Evolutionary conservation across 371 early-diverging fungal species (phyloP), one percentile per base, ranked within the genome.

Genomic region (Choanephora cucurbitarum): DNA sequence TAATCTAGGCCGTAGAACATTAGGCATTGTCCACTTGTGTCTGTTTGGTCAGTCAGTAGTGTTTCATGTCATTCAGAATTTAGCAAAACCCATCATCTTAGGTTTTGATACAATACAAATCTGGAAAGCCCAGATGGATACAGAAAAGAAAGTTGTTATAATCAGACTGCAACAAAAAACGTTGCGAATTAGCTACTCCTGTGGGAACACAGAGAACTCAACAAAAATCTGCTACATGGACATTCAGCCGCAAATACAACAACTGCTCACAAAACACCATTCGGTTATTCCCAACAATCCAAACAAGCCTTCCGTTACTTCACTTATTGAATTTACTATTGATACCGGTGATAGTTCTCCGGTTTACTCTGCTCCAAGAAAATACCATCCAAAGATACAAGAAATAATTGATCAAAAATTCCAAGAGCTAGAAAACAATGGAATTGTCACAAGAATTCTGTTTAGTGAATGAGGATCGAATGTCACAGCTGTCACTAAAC

Each of bases 281-380:
- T 19, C 19, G 1, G 46, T 54, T 0, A 52, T 54, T 11, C 46
- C 55, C 5, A 15, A 3, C 10, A 45, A 54, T 24, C 45, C 45
- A 11, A 46, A 56, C 32, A 39, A 43, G 31, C 49, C 56, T 23
- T 23, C 21, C 7, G 43, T 49, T 1, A 49, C 49, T 1, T 10
- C 41, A 24, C 23, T 49, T 9, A 18, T 49, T 17, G 49, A 49
- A 49, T 57, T 57, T 19, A 17, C 19, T 4, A 49, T 49, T 44
- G 44, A 49, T 32, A 57, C 57, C 1, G 57, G 49, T 5, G 44
- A 57, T 32, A 41, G 49, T 49, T n/a, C 10, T 15, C 57, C 57
- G 5, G 41, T 56, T 1, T 56, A 34, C 17, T 18, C 24, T 15
- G 32, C 28, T 11, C 56, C 56, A 11, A 0, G 49, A 28, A 21